These are phyloP conservation scores for Ustilago curta DNA, from an alignment of 1,284 basidiomycete genomes.

Conservation along the genomic window DNA sequence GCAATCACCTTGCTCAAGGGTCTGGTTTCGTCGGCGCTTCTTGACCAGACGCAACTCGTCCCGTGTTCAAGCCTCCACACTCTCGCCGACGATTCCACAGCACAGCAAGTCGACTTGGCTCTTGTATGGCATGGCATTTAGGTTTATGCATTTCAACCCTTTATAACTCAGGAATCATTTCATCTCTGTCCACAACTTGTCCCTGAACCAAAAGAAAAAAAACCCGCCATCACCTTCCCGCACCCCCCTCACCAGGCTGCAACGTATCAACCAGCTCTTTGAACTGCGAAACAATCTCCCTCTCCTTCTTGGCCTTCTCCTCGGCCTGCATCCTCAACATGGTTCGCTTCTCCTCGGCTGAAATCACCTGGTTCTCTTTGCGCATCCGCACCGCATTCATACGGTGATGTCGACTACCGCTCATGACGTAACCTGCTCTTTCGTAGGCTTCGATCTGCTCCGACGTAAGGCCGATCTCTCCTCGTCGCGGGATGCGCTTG, in stretches of 20 bases:
- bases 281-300: conserved; percentile 71
- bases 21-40: conserved; percentile 3
- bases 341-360: conserved; percentile 92
- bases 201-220: too few species aligned
- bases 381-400: conserved; percentile 97
- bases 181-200: background rate
- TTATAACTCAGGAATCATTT: background rate
- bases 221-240: background rate
- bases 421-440: conserved; percentile 96
- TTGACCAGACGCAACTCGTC: conserved; percentile 10
- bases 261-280: conserved; percentile 61
- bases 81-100: conserved; percentile 6
- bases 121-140: conserved; percentile 49
- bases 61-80: conserved; percentile 27
- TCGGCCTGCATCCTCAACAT: conserved; percentile 92
- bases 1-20: background rate
- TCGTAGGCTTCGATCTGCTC: conserved; percentile 89
- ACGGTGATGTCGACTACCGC: conserved; percentile 81
- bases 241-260: conserved; percentile 16
- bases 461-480: conserved; percentile 92
- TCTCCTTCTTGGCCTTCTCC: conserved; percentile 88
- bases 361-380: conserved; percentile 98
- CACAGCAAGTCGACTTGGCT: conserved; percentile 19
- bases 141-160: background rate
- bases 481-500: conserved; percentile 93